A percentile compares a stretch with the other conserved stretches of the same genome.
Evolutionary conservation across 1,284 basidiomycete species (phyloP).

Genomic region (Ceratobasidium theobromae): DNA sequence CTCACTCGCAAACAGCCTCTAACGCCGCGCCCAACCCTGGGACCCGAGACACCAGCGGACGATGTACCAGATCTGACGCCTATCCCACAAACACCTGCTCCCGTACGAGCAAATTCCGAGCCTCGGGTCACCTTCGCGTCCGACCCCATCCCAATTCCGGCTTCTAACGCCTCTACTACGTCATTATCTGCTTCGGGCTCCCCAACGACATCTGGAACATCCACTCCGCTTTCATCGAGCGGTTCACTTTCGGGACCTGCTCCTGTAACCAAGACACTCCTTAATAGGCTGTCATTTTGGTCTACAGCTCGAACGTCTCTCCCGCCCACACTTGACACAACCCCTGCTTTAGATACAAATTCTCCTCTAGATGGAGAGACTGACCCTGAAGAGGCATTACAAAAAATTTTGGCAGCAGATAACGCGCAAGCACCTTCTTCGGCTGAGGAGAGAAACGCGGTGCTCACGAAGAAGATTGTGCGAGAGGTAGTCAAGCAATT

Average conservation of each 20-base stretch:
- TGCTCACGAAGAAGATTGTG: conserved; percentile 76
- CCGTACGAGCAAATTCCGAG: neutral
- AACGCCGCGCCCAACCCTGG: conserved; percentile 47
- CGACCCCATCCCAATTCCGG: conserved; percentile 5
- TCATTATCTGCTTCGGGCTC: conserved; percentile 43
- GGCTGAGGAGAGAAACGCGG: conserved; percentile 63
- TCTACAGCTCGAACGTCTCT: conserved; percentile 14
- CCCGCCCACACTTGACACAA: conserved; percentile 26
- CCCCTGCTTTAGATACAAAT: neutral
- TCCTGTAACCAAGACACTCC: conserved; percentile 61
- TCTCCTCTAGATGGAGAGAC: neutral
- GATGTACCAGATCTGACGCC: conserved; percentile 32
- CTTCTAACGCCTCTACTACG: conserved; percentile 6
- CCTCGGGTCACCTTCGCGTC: conserved; percentile 33
- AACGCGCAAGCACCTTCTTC: conserved; percentile 50
- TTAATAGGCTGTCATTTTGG: conserved; percentile 72
- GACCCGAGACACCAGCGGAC: conserved; percentile 30
- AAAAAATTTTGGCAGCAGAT: conserved; percentile 24
- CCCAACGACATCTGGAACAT: conserved; percentile 56
- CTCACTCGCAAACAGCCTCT: conserved; percentile 7
- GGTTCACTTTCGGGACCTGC: conserved; percentile 44
- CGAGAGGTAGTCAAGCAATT: conserved; percentile 69
- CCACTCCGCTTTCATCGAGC: conserved; percentile 55
- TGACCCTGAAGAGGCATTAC: conserved; percentile 22
- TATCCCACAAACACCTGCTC: neutral